Base-by-base conservation (phyloP, 139 green algal species). In the Closterium sp. region DNA sequence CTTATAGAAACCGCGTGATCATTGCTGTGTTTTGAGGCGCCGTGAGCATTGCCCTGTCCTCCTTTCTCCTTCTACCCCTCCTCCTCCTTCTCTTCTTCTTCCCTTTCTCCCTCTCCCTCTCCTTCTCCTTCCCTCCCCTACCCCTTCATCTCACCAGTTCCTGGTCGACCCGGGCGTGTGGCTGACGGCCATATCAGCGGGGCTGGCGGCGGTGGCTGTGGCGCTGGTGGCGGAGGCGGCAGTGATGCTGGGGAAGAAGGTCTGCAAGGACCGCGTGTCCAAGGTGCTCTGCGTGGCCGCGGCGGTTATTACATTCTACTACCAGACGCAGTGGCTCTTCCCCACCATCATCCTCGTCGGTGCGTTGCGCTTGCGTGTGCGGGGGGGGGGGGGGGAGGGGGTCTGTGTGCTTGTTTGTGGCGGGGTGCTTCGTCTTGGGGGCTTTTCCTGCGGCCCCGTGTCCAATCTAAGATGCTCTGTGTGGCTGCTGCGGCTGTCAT, bases 161-260 rank as follows among this genome's bases (percentile, higher is more conserved):
- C 31, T 91, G 31, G 32, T 87, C 7, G 10, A 91, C 33, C 64
- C 92, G 64, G 21, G 66, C 25, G 87, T 84, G 12, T 97, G 94
- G 94, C 93, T 98, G 12, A 25, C 55, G 0, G 96, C 94, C 16
- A 64, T 95, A 21, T 64, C 38, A 87, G 92, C 95, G 91, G 97
- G 97, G 23, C 90, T 98, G n/a, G 91, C 92, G 3, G 95, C 96
- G 0, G 96, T 97, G 55, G 96, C 96, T 33, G 96, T 98, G 34
- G 97, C 97, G 31, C 94, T 99, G 34, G 96, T 99, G 55, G 97
- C 97, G 0, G 94, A 91, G n/a, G 97, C 97, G 0, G 94, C 96
- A 94, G 96, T 96, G 88, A 92, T 90, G 6, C 95, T 99, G 33
- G 95, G 95, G 1, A 89, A 87, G 35, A 97, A 97, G 93, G 94